phyloP scores from a whole-genome alignment of 1,139 yeast species.

The Blastobotrys serpentis region DNA sequence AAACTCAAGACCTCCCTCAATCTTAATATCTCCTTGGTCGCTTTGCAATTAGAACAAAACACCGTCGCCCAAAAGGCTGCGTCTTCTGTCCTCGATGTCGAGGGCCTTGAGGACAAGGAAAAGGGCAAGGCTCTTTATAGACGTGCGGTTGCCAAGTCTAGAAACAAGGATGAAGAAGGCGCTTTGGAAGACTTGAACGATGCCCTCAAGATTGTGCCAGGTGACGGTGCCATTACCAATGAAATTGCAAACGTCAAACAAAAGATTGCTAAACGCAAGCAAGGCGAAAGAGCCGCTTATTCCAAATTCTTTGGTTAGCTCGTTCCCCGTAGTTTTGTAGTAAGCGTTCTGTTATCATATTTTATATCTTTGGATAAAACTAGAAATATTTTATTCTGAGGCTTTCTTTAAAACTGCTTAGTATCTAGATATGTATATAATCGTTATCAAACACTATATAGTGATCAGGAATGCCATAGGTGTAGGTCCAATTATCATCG shows the following conservation, averaged over 20 bases:
- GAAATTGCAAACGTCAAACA: conserved; percentile 64
- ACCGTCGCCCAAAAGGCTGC: conserved; percentile 59
- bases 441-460: too few relatives aligned
- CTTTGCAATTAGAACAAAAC: conserved; percentile 61
- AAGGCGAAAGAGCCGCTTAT: conserved; percentile 80
- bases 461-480: too few relatives aligned
- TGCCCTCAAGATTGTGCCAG: conserved; percentile 66
- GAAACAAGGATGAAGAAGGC: conserved; percentile 64
- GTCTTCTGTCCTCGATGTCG: conserved; percentile 62
- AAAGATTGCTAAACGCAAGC: conserved; percentile 52
- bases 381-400: too few relatives aligned
- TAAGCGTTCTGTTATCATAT: too few relatives aligned
- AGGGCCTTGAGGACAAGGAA: conserved; percentile 61
- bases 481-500: too few relatives aligned
- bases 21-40: conserved; percentile 74
- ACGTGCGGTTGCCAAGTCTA: conserved; percentile 73
- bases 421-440: too few relatives aligned
- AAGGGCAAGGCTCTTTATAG: conserved; percentile 84
- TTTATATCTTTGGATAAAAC: too few relatives aligned
- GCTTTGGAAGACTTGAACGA: conserved; percentile 66
- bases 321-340: neutral
- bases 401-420: too few relatives aligned
- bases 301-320: conserved; percentile 62
- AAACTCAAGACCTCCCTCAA: conserved; percentile 58
- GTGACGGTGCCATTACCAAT: conserved; percentile 69